A percentile compares a stretch with the other conserved stretches of the same genome.
These are phyloP conservation scores for Alternaria arbusti DNA, from an alignment of 2,329 filamentous ascomycete genomes.

Conservation along the genomic window DNA sequence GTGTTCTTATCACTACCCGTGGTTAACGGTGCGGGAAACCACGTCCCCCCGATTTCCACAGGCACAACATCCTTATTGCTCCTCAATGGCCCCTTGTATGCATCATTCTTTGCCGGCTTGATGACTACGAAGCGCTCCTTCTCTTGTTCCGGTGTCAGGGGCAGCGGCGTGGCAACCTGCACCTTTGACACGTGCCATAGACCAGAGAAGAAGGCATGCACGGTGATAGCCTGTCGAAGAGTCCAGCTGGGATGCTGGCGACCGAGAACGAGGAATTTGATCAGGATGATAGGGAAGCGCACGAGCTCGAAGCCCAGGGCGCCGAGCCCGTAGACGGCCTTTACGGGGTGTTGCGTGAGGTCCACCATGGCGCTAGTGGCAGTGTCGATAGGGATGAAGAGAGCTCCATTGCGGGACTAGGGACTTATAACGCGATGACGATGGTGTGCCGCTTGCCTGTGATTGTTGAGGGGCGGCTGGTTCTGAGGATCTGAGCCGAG, in stretches of 20 bases:
- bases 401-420: not conserved
- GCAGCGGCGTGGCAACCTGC: constrained; percentile 35
- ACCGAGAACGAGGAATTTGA: constrained; percentile 45
- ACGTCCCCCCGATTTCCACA: constrained; percentile 49
- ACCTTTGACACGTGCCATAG: constrained; percentile 43
- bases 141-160: constrained; percentile 47
- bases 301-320: constrained; percentile 44
- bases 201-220: constrained; percentile 42
- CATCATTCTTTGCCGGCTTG: constrained; percentile 22
- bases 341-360: constrained; percentile 48
- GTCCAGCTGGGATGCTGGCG: constrained; percentile 51
- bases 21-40: constrained; percentile 47
- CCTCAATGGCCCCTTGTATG: constrained; percentile 41
- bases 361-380: constrained; percentile 12
- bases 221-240: constrained; percentile 47
- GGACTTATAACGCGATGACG: not conserved
- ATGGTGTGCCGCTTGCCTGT: not conserved
- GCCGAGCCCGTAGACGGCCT: constrained; percentile 47
- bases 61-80: constrained; percentile 46
- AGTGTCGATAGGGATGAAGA: not conserved
- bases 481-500: not conserved
- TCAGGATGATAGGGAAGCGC: constrained; percentile 49
- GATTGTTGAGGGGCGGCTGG: not conserved
- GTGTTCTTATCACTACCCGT: constrained; percentile 17
- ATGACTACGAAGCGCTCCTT: constrained; percentile 49